Base-by-base conservation (phyloP, 257 asterid genomes). In the Rehmannia glutinosa region DNA sequence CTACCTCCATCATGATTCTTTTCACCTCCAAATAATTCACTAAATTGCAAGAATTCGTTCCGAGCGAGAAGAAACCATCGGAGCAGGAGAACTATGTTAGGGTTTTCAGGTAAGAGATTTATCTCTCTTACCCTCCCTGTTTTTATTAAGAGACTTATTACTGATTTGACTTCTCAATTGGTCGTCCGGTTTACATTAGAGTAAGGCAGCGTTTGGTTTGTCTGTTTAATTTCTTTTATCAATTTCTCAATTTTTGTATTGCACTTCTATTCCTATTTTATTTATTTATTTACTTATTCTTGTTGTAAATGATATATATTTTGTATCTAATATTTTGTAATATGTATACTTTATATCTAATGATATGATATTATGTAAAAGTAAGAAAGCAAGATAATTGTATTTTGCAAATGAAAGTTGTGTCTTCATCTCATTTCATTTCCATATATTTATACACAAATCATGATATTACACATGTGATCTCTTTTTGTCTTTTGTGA, bases 1-100 rank as follows among this genome's bases (percentile, higher is more conserved):
- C 97, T 54, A 74, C 64, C 85, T 88, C 99, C 78, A 75, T 94
- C 97, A 91, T 89, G 75, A 50, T 69, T 76, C 65, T 55, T 58
- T 54, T 49, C 27, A 12, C 13, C 45, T 35, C 60, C 69, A 65
- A 53, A 6, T 69, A 75, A 77, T 52, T 68, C 28, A 65, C 53
- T 23, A 15, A 66, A 71, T 75, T 58, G 61, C 43, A 27, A 25
- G 12, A 28, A 46, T 52, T 52, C 51, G 66, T 36, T 20, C 25
- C 25, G 71, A 17, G 3, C 24, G 51, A 46, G 72, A 35, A 46
- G 12, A 38, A 70, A 65, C 55, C 80, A 78, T 74, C 57, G 69
- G 77, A 70, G 72, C 59, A 38, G 52, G 68, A 49, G 42, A 39
- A 24, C 10, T 16, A 46, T 15, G 23, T 66, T 73, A 73, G 78